phyloP scores from a whole-genome alignment of 2,329 filamentous ascomycete genomes.

The Mariannaea sp. region DNA sequence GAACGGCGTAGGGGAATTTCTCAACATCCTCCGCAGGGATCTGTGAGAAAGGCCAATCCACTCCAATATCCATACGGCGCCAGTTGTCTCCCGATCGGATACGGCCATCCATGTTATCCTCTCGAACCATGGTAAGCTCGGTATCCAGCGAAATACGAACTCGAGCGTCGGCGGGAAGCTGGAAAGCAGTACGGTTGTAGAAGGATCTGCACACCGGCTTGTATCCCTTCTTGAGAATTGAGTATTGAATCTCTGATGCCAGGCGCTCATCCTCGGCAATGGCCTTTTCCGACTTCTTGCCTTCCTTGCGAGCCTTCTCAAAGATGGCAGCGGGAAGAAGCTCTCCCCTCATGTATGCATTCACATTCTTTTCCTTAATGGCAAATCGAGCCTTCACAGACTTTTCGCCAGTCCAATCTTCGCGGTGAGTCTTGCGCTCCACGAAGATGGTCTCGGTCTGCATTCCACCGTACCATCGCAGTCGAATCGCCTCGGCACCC shows the following conservation, averaged over 20 bases:
- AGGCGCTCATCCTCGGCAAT: slow-evolving; percentile 90
- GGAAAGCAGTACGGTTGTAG: slow-evolving; percentile 97
- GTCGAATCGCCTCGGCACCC: slow-evolving; percentile 92
- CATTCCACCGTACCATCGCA: slow-evolving; percentile 98
- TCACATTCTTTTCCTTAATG: slow-evolving; percentile 97
- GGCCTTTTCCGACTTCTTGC: slow-evolving; percentile 89
- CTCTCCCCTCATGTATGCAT: slow-evolving; percentile 83
- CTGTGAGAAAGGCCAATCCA: slow-evolving; percentile 93
- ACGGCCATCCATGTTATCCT: slow-evolving; percentile 89
- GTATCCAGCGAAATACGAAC: slow-evolving; percentile 97
- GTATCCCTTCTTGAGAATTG: slow-evolving; percentile 83
- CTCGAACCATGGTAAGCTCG: slow-evolving; percentile 90
- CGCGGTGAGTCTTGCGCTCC: slow-evolving; percentile 95
- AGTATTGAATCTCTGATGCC: slow-evolving; percentile 91
- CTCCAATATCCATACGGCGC: slow-evolving; percentile 95
- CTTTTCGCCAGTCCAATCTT: slow-evolving; percentile 99
- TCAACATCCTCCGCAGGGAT: slow-evolving; percentile 83
- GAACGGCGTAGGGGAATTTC: slow-evolving; percentile 91
- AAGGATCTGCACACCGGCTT: slow-evolving; percentile 92
- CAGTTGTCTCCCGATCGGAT: slow-evolving; percentile 83
- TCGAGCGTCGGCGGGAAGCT: slow-evolving; percentile 92
- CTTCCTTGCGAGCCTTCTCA: slow-evolving; percentile 93
- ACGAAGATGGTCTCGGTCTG: slow-evolving; percentile 93
- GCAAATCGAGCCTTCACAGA: slow-evolving; percentile 97
- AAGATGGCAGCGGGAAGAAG: slow-evolving; percentile 88